A percentile compares a stretch with the other conserved stretches of the same genome.
phyloP scores from a whole-genome alignment of 73 alveolate genomes.

The Uronychia setigera region DNA sequence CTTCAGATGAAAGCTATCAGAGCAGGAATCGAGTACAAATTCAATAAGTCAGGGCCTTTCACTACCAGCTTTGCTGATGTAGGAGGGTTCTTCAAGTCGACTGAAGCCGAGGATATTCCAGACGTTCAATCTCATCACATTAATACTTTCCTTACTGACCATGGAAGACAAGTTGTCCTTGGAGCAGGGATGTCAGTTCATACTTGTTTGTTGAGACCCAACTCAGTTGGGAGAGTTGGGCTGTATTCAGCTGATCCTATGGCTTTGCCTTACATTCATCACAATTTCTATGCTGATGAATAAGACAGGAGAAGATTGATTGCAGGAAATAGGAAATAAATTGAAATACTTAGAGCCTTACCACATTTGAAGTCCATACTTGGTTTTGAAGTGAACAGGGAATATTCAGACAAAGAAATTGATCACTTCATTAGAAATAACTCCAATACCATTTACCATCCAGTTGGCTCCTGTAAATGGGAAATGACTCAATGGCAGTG shows the following conservation, averaged over 20 bases:
- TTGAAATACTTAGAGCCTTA: too few relatives aligned
- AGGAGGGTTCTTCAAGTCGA: not conserved
- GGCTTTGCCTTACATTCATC: too few relatives aligned
- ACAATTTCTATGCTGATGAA: too few relatives aligned
- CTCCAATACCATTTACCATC: conserved; percentile 12
- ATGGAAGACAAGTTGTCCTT: not conserved
- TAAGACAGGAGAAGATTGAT: too few relatives aligned
- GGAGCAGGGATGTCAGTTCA: not conserved
- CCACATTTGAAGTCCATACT: too few relatives aligned
- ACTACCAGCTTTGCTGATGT: not conserved
- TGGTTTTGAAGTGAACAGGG: too few relatives aligned
- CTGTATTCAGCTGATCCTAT: too few relatives aligned
- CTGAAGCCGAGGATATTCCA: not conserved
- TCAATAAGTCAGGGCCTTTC: not conserved
- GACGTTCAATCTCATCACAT: not conserved
- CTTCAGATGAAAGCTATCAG: not conserved
- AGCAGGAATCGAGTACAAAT: not conserved
- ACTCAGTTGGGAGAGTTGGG: not conserved
- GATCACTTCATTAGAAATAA: conserved; percentile 5
- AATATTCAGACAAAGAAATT: not conserved
- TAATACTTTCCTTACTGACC: not conserved
- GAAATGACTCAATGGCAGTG: conserved; percentile 7
- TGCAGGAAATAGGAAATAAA: too few relatives aligned
- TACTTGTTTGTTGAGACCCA: not conserved
- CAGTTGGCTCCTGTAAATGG: conserved; percentile 29